Evolutionary conservation across 1,284 basidiomycete species (phyloP).

Genomic region (Chalciporus sp.): DNA sequence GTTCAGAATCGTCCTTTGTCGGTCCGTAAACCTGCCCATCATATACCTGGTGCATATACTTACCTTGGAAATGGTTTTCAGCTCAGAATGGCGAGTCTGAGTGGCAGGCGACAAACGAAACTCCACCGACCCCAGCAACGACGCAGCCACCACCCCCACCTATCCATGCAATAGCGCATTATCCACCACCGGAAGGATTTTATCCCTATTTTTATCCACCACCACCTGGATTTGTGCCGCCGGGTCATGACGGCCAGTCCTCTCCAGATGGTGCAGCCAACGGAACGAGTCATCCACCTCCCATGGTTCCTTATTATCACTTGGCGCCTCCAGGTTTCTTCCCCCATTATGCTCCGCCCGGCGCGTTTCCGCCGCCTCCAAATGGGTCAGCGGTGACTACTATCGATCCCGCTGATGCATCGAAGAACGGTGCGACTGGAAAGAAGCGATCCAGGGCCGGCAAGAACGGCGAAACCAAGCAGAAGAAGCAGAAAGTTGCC

Average conservation of each 20-base stretch:
- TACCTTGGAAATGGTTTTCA: constrained; percentile 20
- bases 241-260: constrained; percentile 44
- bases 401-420: constrained; percentile 31
- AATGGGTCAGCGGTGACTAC: constrained; percentile 28
- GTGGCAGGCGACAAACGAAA: constrained; percentile 35
- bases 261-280: constrained; percentile 43
- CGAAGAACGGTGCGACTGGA: constrained; percentile 28
- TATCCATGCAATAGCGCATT: constrained; percentile 43
- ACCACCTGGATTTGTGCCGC: constrained; percentile 43
- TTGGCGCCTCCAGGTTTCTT: constrained; percentile 42
- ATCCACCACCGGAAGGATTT: constrained; percentile 50
- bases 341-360: constrained; percentile 30
- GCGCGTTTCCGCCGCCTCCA: constrained; percentile 30
- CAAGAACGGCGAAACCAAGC: constrained; percentile 33
- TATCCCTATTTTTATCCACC: constrained; percentile 57
- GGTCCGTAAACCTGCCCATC: constrained; percentile 13
- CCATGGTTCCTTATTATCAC: constrained; percentile 47
- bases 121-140: constrained; percentile 30
- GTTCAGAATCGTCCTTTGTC: constrained; percentile 19
- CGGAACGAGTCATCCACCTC: constrained; percentile 44
- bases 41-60: constrained; percentile 13
- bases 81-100: constrained; percentile 28
- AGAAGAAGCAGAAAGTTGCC: constrained; percentile 39
- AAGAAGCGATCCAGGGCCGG: constrained; percentile 34
- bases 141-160: constrained; percentile 39